A percentile compares a stretch with the other conserved stretches of the same genome.
These are phyloP conservation scores for Daldinia bambusicola DNA, from an alignment of 495 filamentous ascomycete genomes.

Conservation along the genomic window DNA sequence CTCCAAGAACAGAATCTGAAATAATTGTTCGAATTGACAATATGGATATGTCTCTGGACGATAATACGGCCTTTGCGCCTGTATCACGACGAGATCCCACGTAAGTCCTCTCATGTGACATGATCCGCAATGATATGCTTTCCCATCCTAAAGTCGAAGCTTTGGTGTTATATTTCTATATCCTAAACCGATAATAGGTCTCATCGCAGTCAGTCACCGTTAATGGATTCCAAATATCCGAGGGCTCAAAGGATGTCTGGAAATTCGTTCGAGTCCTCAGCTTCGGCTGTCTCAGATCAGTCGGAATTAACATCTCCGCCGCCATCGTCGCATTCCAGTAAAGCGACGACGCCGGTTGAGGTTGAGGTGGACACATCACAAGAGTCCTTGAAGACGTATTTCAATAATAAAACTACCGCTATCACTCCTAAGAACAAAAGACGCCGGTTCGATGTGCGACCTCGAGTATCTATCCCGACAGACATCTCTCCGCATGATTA, in stretches of 20 bases:
- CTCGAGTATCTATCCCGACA: conserved; percentile 83
- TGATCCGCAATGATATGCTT: conserved; percentile 4
- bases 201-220: conserved; percentile 29
- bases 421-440: conserved; percentile 35
- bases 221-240: conserved; percentile 29
- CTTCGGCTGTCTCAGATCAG: conserved; percentile 50
- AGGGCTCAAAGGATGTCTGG: conserved; percentile 25
- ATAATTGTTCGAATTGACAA: conserved; percentile 46
- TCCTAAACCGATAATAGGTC: conserved; percentile 39
- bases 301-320: conserved; percentile 59
- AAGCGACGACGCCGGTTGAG: conserved; percentile 66
- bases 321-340: conserved; percentile 59
- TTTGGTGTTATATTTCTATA: conserved; percentile 2
- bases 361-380: conserved; percentile 57
- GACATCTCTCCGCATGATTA: conserved; percentile 77
- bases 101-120: conserved; percentile 47
- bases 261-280: conserved; percentile 48
- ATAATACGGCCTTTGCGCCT: conserved; percentile 26
- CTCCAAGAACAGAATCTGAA: conserved; percentile 44
- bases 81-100: conserved; percentile 30
- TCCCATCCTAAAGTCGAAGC: neutral
- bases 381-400: conserved; percentile 30
- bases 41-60: conserved; percentile 36
- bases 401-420: conserved; percentile 8
- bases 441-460: conserved; percentile 65